Conservation (phyloP, 1,139 yeast genomes). For the Taphrina flavorubra region DNA sequence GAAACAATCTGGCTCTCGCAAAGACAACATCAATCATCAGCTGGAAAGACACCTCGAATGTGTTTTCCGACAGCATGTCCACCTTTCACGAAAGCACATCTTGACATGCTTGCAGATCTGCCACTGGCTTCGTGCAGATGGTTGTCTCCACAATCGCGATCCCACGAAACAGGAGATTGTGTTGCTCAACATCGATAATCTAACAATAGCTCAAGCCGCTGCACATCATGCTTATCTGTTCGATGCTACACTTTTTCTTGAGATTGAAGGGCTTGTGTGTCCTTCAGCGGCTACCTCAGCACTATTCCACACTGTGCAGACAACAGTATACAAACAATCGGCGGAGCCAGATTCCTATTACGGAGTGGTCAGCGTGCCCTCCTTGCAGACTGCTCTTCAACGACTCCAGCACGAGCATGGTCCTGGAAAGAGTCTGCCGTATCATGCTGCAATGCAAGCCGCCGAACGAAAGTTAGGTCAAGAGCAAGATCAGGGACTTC, state of each 20-base stretch:
- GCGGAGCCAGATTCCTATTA: constrained; percentile 38
- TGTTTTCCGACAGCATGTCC: neutral
- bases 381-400: constrained; percentile 60
- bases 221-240: constrained; percentile 38
- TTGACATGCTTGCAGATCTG: neutral
- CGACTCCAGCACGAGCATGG: constrained; percentile 53
- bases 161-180: neutral
- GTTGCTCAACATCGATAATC: constrained; percentile 23
- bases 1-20: neutral
- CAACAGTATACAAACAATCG: constrained; percentile 12
- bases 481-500: constrained; percentile 43
- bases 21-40: neutral
- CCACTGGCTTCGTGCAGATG: constrained; percentile 17
- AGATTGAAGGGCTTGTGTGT: constrained; percentile 58
- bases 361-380: constrained; percentile 52
- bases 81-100: neutral
- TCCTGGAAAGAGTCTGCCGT: constrained; percentile 56
- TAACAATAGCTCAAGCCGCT: constrained; percentile 44
- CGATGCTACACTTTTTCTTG: constrained; percentile 45
- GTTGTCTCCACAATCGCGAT: neutral
- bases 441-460: constrained; percentile 59
- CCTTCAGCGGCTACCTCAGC: constrained; percentile 55
- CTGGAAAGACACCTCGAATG: neutral
- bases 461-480: constrained; percentile 34
- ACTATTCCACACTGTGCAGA: constrained; percentile 10